Evolutionary conservation across 805 yeast species (phyloP), one percentile per base, ranked within the genome.

Genomic region (Schwanniomyces sp.): DNA sequence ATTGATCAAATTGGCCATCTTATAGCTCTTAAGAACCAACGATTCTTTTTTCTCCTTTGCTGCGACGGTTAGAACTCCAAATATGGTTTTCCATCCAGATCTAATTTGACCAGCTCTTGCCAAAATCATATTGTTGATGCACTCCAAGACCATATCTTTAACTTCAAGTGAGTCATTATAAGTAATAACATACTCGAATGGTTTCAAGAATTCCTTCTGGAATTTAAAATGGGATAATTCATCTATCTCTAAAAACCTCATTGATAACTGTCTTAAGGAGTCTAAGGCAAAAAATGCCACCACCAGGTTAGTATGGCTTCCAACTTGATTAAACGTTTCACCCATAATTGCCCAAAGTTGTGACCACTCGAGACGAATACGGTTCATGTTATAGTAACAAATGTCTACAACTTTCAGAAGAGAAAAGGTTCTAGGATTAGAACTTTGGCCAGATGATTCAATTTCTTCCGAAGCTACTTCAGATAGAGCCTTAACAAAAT

Each of bases 351-450:
- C 81, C 99, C 99, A 94, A 49, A 94, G 75, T 46, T 89, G 92
- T 5, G 96, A 82, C 97, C 99, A 94, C 68, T 95, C 97, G 51
- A 94, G 84, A 65, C 96, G 82, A 57, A 94, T 91, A 73, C 99
- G 87, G 43, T 84, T 84, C 97, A 94, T 94, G 64, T 95, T 95
- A 73, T 95, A 94, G 67, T 94, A 92, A 68, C 97, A 92, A 38
- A 94, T 96, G 67, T 95, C 99, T 44, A 94, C 96, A 77, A 94
- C 88, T 63, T 94, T 94, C 62, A 91, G 98, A 52, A 94, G 71
- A 0, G 98, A 88, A 62, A 89, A 95, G 69, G 90, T 85, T 63
- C 99, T 78, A 34, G 98, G 99, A 51, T 88, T 83, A 6, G 79
- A 74, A 39, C 91, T 84, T 59, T 82, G 83, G 6, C 91, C 91